Conservation (phyloP, 805 yeast genomes). For the Candida ovalis region DNA sequence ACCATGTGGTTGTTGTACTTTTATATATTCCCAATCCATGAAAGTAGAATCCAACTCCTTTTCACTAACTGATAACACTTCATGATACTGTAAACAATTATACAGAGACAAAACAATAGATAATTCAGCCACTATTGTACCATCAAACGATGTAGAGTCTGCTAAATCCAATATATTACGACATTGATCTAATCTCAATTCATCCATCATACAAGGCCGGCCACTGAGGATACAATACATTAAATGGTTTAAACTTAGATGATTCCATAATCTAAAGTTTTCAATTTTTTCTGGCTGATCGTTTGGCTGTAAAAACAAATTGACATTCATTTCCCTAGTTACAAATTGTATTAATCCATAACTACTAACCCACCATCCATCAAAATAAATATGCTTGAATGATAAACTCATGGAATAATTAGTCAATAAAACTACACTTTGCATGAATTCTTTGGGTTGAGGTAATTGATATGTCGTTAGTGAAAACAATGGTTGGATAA, state of each 20-base stretch:
- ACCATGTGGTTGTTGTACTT: slow-evolving; percentile 19
- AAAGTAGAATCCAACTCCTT: slow-evolving; percentile 22
- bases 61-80: slow-evolving; percentile 18
- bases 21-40: slow-evolving; percentile 25
- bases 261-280: slow-evolving; percentile 65
- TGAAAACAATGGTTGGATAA: slow-evolving; percentile 45
- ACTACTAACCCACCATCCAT: slow-evolving; percentile 67
- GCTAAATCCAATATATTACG: slow-evolving; percentile 54
- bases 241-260: slow-evolving; percentile 60
- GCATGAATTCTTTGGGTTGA: slow-evolving; percentile 49
- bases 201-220: slow-evolving; percentile 64
- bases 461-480: slow-evolving; percentile 39
- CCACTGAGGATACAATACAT: slow-evolving; percentile 62
- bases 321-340: slow-evolving; percentile 41
- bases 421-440: slow-evolving; percentile 58
- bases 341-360: slow-evolving; percentile 60
- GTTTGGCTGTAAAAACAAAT: slow-evolving; percentile 21
- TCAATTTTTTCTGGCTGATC: slow-evolving; percentile 33
- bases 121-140: slow-evolving; percentile 70
- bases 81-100: slow-evolving; percentile 47
- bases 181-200: slow-evolving; percentile 54
- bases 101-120: slow-evolving; percentile 55
- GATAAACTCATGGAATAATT: slow-evolving; percentile 58
- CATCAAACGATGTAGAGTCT: slow-evolving; percentile 68
- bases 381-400: slow-evolving; percentile 48